A percentile compares a stretch with the other conserved stretches of the same genome.
phyloP scores from a whole-genome alignment of 2,329 filamentous ascomycete genomes.

The Huntiella abstrusa region DNA sequence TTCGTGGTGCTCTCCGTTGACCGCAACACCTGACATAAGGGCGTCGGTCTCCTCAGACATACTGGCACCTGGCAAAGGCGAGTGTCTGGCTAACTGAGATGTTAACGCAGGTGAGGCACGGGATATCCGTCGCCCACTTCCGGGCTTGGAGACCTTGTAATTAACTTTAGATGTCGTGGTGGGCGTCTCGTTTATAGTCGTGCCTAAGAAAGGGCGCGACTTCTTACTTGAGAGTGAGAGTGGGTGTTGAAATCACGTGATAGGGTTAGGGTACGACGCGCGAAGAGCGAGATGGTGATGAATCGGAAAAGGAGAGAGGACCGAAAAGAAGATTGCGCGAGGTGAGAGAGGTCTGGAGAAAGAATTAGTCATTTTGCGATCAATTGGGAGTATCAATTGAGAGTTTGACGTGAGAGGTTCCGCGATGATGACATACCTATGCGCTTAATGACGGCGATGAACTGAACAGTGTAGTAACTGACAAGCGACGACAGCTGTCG shows the following conservation, averaged over 20 bases:
- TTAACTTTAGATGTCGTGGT: neutral
- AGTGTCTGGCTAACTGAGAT: neutral
- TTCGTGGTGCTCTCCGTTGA: neutral
- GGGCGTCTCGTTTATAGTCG: neutral
- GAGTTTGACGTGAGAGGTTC: too few relatives aligned
- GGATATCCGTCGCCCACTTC: slow-evolving; percentile 1
- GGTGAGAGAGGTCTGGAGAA: too few relatives aligned
- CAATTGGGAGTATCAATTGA: too few relatives aligned
- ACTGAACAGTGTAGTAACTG: too few relatives aligned
- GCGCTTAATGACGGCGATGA: too few relatives aligned
- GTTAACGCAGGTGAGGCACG: slow-evolving; percentile 6
- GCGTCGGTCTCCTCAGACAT: neutral
- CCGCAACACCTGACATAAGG: neutral
- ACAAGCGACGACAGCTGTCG: too few relatives aligned
- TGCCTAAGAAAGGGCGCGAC: neutral
- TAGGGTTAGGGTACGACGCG: neutral
- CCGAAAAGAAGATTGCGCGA: too few relatives aligned
- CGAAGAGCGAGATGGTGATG: too few relatives aligned
- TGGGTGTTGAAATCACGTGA: neutral
- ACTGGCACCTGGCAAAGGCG: neutral
- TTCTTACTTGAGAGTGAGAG: neutral
- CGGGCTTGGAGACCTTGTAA: slow-evolving; percentile 9
- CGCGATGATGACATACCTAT: too few relatives aligned
- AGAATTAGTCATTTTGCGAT: too few relatives aligned
- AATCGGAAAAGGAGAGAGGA: too few relatives aligned